A percentile compares a stretch with the other conserved stretches of the same genome.
These are phyloP conservation scores for Alopecurus myosuroides DNA, from an alignment of 176 grass and related monocot species.

Conservation along the genomic window DNA sequence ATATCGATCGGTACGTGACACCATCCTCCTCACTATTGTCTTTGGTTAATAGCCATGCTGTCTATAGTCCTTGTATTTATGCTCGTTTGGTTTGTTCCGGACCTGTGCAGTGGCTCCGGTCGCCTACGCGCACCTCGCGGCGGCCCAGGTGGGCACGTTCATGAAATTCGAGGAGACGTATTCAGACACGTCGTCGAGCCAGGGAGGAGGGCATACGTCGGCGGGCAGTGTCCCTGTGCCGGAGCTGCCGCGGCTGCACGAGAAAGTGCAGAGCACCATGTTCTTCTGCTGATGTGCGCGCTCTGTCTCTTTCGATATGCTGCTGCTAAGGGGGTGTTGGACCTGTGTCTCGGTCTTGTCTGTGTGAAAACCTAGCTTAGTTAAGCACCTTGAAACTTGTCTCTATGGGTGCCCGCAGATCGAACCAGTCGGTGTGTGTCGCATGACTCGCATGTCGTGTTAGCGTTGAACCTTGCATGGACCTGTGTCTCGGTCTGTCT, in stretches of 20 bases:
- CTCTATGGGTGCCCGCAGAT: not conserved
- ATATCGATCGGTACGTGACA: constrained; percentile 63
- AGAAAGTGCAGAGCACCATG: not conserved
- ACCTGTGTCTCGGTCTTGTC: not conserved
- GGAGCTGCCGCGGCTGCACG: not conserved
- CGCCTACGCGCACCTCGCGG: not conserved
- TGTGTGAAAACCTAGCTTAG: not conserved
- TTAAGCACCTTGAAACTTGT: not conserved
- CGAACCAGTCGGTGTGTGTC: too few relatives aligned
- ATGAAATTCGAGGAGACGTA: not conserved
- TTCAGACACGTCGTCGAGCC: not conserved
- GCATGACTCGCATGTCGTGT: not conserved
- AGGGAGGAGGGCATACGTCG: constrained; percentile 2
- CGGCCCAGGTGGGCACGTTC: not conserved
- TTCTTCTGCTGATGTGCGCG: not conserved
- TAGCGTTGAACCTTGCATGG: not conserved
- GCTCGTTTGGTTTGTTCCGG: not conserved
- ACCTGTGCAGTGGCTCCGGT: not conserved
- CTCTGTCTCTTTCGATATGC: too few relatives aligned
- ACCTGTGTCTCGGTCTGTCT: not conserved
- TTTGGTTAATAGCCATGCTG: too few relatives aligned
- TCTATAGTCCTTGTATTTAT: not conserved
- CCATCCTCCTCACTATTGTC: not conserved
- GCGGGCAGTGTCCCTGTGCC: not conserved
- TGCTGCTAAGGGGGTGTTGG: too few relatives aligned